These are phyloP conservation scores for Euptelea pleiosperma DNA, from an alignment of 164 flowering plant species.

Conservation along the genomic window DNA sequence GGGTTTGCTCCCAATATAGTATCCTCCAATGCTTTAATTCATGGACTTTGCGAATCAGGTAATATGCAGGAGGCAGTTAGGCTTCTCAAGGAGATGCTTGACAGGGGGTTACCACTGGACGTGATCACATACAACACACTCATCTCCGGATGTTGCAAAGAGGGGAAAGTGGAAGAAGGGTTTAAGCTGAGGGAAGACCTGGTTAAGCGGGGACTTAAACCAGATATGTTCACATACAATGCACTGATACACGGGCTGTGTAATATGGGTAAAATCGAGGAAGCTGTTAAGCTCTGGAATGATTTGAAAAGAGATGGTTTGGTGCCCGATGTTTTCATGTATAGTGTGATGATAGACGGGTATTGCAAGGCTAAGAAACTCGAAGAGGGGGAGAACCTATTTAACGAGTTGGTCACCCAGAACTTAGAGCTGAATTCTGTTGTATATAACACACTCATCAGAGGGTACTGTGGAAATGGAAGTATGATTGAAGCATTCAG, in stretches of 20 bases:
- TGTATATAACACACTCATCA: conserved; percentile 55
- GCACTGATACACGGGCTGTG: conserved; percentile 50
- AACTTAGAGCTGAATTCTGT: conserved; percentile 47
- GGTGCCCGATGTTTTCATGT: conserved; percentile 44
- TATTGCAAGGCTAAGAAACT: conserved; percentile 53
- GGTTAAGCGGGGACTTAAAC: conserved; percentile 43
- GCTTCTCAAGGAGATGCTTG: conserved; percentile 50
- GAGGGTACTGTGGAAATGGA: conserved; percentile 49
- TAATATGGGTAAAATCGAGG: conserved; percentile 48
- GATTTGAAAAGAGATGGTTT: conserved; percentile 43
- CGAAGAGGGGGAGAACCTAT: conserved; percentile 47
- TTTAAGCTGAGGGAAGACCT: conserved; percentile 60
- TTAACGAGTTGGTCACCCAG: conserved; percentile 36
- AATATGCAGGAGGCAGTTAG: conserved; percentile 43
- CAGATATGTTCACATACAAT: conserved; percentile 57
- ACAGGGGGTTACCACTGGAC: conserved; percentile 45
- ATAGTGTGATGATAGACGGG: conserved; percentile 57
- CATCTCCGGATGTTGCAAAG: conserved; percentile 49
- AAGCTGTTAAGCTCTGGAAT: conserved; percentile 52
- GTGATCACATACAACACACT: conserved; percentile 54
- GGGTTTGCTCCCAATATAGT: conserved; percentile 47
- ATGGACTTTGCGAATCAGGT: conserved; percentile 55
- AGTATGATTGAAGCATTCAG: conserved; percentile 42
- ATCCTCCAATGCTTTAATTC: conserved; percentile 71
- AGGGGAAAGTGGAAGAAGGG: conserved; percentile 50